These are phyloP conservation scores for Sphaerosporella brunnea DNA, from an alignment of 495 filamentous ascomycete genomes.

Conservation along the genomic window DNA sequence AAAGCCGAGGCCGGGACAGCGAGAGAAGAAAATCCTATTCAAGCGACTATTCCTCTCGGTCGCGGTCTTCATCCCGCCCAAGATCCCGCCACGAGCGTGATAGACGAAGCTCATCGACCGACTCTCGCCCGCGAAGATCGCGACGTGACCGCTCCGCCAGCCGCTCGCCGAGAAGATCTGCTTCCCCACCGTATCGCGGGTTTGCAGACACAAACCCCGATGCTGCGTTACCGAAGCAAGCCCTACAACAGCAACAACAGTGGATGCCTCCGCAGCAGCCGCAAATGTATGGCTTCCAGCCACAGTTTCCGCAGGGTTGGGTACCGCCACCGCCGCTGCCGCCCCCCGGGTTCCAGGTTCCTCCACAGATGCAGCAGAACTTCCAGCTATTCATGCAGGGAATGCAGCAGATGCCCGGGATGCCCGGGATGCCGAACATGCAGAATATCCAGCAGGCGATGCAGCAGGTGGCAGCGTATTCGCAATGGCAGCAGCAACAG, in stretches of 20 bases:
- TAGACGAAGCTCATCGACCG: background rate
- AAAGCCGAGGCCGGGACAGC: background rate
- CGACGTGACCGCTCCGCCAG: background rate
- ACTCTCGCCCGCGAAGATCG: background rate
- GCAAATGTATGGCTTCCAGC: background rate
- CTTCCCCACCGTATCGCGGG: background rate
- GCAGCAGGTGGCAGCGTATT: constrained; percentile 4
- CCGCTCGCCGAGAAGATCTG: background rate
- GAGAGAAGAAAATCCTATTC: background rate
- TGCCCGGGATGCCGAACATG: background rate
- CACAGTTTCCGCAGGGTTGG: constrained; percentile 6
- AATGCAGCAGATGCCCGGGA: background rate
- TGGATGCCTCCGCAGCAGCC: background rate
- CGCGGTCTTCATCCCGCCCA: constrained; percentile 7
- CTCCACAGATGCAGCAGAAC: constrained; percentile 12
- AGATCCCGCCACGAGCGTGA: constrained; percentile 7
- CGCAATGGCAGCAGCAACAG: constrained; percentile 3
- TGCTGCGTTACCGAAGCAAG: background rate
- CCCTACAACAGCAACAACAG: background rate
- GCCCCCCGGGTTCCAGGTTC: background rate
- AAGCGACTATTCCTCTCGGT: constrained; percentile 7
- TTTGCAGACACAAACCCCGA: background rate
- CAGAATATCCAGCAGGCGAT: background rate
- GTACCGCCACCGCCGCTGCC: constrained; percentile 9
- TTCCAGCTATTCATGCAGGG: constrained; percentile 2